These are phyloP conservation scores for Paraphaeosphaeria sporulosa DNA, from an alignment of 2,329 filamentous ascomycete species.

Conservation along the genomic window DNA sequence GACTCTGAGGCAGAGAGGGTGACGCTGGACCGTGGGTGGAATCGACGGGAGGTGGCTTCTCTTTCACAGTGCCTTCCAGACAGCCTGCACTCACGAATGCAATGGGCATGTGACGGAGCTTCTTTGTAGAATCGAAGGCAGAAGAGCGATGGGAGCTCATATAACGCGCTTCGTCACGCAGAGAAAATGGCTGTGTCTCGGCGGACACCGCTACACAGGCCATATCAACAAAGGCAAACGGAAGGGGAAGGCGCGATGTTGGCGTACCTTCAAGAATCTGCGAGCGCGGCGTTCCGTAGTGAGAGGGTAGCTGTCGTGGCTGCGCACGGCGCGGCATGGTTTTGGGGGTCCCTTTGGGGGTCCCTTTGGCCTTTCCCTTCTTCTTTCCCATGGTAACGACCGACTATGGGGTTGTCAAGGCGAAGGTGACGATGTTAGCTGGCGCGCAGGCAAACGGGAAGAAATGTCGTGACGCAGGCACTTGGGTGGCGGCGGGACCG, in stretches of 20 bases:
- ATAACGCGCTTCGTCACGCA: constrained; percentile 67
- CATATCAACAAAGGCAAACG: constrained; percentile 26
- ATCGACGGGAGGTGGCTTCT: constrained; percentile 33
- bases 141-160: constrained; percentile 59
- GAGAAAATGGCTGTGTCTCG: constrained; percentile 46
- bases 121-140: constrained; percentile 56
- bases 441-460: constrained; percentile 12
- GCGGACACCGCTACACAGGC: constrained; percentile 21
- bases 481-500: not conserved
- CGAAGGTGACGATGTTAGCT: not conserved
- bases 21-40: not conserved
- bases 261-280: constrained; percentile 29
- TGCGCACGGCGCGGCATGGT: constrained; percentile 25
- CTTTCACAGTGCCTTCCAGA: constrained; percentile 45
- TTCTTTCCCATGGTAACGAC: constrained; percentile 34
- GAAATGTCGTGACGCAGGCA: not conserved
- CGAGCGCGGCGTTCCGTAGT: constrained; percentile 19
- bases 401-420: not conserved
- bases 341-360: constrained; percentile 27
- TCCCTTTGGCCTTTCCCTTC: constrained; percentile 20
- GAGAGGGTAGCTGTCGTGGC: constrained; percentile 15
- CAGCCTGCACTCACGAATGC: constrained; percentile 68
- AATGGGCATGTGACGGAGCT: constrained; percentile 64
- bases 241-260: constrained; percentile 17
- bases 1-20: not conserved